Percentiles rank a stretch among this genome's conserved stretches.
Evolutionary conservation across 805 yeast genomes (phyloP).

Genomic region (Kuraishia molischiana): DNA sequence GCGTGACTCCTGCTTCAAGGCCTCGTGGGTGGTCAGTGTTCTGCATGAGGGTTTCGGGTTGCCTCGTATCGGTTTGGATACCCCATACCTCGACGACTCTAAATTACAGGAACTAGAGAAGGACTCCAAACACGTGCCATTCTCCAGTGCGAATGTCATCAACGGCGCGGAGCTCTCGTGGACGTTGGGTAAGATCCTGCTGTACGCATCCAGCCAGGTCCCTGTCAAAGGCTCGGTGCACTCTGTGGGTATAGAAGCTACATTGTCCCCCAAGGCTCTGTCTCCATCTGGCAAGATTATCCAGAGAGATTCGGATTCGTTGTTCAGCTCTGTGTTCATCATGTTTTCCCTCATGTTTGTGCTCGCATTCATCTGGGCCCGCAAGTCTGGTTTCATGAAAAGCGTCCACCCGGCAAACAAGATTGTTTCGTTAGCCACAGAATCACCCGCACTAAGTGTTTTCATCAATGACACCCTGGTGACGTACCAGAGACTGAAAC

Average conservation of each 20-base stretch:
- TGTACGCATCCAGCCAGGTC: conserved; percentile 72
- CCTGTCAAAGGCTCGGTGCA: conserved; percentile 6
- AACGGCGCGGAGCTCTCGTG: conserved; percentile 86
- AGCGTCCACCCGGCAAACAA: background rate
- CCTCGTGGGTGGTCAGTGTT: conserved; percentile 86
- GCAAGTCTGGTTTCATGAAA: background rate
- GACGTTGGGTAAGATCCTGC: conserved; percentile 84
- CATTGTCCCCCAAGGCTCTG: background rate
- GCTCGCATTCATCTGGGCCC: background rate
- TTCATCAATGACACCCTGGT: background rate
- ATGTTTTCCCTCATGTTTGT: background rate
- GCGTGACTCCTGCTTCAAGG: conserved; percentile 82
- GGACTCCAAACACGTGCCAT: conserved; percentile 37
- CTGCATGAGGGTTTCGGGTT: conserved; percentile 88
- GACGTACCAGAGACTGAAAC: background rate
- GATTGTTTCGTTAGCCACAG: background rate
- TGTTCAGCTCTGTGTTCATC: background rate
- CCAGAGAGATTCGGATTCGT: background rate
- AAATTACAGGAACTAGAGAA: conserved; percentile 15
- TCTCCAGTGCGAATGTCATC: conserved; percentile 73
- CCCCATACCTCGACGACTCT: conserved; percentile 15
- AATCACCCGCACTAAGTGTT: background rate
- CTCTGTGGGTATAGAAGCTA: background rate
- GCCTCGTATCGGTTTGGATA: conserved; percentile 59
- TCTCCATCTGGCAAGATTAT: background rate